Evolutionary conservation across 345 rosid genomes (phyloP), one percentile per base, ranked within the genome.

Genomic region (Geranium rotundifolium): DNA sequence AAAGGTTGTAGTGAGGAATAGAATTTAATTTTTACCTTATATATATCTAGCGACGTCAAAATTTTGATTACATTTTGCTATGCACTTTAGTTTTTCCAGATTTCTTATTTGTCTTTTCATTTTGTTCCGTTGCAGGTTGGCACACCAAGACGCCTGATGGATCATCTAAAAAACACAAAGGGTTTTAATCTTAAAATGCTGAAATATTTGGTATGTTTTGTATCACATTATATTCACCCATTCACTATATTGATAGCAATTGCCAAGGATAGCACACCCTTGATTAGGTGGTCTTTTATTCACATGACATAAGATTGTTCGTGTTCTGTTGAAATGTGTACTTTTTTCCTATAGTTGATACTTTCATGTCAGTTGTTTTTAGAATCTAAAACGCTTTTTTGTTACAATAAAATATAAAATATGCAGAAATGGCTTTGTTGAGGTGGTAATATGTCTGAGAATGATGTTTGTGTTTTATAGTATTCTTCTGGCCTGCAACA

Each of bases 101-200:
- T 17, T 39, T 55, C 58, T 69, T 64, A n/a, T 62, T 17, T 50
- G 19, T 37, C 31, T 9, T 63, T 67, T 20, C 59, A 61, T 52
- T 12, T 46, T 61, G 18, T n/a, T 20, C 59, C 54, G n/a, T 41
- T 69, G 19, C 68, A 90, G 99, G 97, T 90, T 74, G 99, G 79
- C 34, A 93, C 99, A 10, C 99, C 97, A 69, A 96, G 96, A 59
- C 95, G 97, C 56, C 86, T 93, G 19, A 68, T 86, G 78, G 99
- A 93, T 77, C 99, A 93, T 67, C 62, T 93, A 72, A 68, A 83
- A 56, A 86, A 85, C 75, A 87, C 97, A 5, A 93, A 93, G 77
- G 96, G 99, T 2, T 93, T 93, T 67, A 85, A 95, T 62, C 91
- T 90, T 52, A 82, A 82, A 46, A 72, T 76, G 19, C 69, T 93